These are phyloP conservation scores for Hyaloscypha finlandica DNA, from an alignment of 495 filamentous ascomycete species.

Conservation along the genomic window DNA sequence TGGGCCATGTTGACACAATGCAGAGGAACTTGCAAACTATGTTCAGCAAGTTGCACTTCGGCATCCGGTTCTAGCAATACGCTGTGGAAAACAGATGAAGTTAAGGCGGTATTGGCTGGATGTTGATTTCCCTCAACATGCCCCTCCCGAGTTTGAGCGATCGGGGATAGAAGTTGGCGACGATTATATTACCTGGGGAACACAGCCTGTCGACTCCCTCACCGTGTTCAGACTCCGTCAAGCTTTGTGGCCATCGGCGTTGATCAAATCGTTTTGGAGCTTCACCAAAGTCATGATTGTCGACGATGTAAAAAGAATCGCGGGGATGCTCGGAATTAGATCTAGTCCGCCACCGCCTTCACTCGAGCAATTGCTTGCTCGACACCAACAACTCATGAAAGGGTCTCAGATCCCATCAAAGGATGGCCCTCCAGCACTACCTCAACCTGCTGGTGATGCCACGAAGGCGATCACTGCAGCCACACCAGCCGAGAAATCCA, in stretches of 20 bases:
- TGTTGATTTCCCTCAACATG: constrained; percentile 57
- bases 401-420: constrained; percentile 11
- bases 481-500: constrained; percentile 32
- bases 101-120: constrained; percentile 59
- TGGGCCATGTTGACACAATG: constrained; percentile 13
- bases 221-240: constrained; percentile 41
- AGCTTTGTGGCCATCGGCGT: constrained; percentile 44
- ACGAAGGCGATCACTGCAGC: constrained; percentile 22
- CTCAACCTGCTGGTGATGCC: neutral
- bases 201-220: constrained; percentile 43
- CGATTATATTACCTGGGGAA: constrained; percentile 52
- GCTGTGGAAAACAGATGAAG: constrained; percentile 52
- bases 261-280: constrained; percentile 40
- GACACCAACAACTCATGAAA: constrained; percentile 20
- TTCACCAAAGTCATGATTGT: constrained; percentile 33
- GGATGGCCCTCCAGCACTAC: constrained; percentile 11
- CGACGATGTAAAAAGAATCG: constrained; percentile 31
- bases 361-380: constrained; percentile 26
- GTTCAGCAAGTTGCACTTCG: constrained; percentile 39
- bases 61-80: constrained; percentile 37
- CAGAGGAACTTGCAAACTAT: constrained; percentile 54
- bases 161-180: constrained; percentile 62
- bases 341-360: constrained; percentile 10
- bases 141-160: constrained; percentile 60
- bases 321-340: constrained; percentile 27